Base-by-base conservation (phyloP, 805 yeast species). In the Metschnikowia arizonensis region DNA sequence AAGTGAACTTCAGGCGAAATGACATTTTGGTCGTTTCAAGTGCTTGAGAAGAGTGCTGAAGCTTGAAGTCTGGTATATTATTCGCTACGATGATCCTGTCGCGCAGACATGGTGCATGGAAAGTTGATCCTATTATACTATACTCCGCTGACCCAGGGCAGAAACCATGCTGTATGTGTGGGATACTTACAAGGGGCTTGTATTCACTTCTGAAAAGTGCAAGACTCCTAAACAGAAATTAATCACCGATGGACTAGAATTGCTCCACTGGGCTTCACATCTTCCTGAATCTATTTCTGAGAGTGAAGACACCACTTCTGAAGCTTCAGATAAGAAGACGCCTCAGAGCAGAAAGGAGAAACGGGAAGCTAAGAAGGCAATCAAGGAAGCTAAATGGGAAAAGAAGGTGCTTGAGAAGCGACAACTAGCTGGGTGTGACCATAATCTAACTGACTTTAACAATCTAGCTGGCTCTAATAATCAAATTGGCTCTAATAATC, bases 141-240 rank as follows among this genome's bases (percentile, higher is more conserved):
- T 14, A 17, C 37, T 19, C 18, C 29, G 18, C 38, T 14, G 17
- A 21, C 17, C 17, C 17, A 21, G 38, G 6, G 29, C 32, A 29
- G 32, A 37, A 21, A 26, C 44, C 42, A 45, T 50, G 50, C 48
- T 37, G 46, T 41, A 50, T 40, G 44, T 54, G 14, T 48, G 50
- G 39, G 49, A 57, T 42, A 42, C 54, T 26, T 36, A 46, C 46
- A 57, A 50, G 17, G 62, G 62, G 5, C 38, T 53, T 49, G 56
- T 60, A 31, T 39, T 46, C 29, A 47, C 40, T 18, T 17, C 50
- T 6, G 43, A 49, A 12, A 44, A 44, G 26, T 28, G 10, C 18
- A 29, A 31, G 29, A 14, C 19, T 3, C 21, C 29, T n/a, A 10
- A 11, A 17, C 41, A 5, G 17, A 14, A 23, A 4, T 31, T 36